Evolutionary conservation across 2,329 filamentous ascomycete species (phyloP).

Genomic region (Aspergillaceae sp.): DNA sequence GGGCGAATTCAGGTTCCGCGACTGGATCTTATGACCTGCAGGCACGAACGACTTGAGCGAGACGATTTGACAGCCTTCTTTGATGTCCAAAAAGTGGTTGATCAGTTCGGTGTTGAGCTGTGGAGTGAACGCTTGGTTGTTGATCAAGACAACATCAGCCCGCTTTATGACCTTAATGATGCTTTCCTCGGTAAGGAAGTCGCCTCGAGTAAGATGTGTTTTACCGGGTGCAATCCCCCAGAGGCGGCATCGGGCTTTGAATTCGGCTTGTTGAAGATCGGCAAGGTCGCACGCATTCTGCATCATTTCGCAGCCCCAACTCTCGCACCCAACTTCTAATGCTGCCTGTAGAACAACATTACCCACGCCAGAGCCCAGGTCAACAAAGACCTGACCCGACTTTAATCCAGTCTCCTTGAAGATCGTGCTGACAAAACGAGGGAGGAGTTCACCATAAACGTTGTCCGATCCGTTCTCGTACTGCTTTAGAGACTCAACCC

Average conservation of each 20-base stretch:
- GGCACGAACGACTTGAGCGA: conserved; percentile 88
- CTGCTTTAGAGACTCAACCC: conserved; percentile 71
- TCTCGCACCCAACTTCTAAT: conserved; percentile 85
- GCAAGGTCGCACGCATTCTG: conserved; percentile 77
- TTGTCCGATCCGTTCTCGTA: conserved; percentile 90
- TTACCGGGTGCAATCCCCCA: conserved; percentile 79
- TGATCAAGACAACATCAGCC: conserved; percentile 93
- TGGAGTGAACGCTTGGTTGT: conserved; percentile 93
- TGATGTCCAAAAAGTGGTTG: conserved; percentile 86
- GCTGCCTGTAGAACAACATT: conserved; percentile 94
- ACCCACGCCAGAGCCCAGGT: conserved; percentile 89
- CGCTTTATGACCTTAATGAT: conserved; percentile 67
- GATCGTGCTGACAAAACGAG: conserved; percentile 74
- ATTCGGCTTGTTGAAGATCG: conserved; percentile 70
- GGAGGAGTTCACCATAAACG: conserved; percentile 86
- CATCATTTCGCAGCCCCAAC: conserved; percentile 97
- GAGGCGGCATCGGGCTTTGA: conserved; percentile 71
- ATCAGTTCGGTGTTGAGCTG: conserved; percentile 76
- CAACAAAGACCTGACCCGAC: conserved; percentile 80
- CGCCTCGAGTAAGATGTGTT: conserved; percentile 71
- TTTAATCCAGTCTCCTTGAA: conserved; percentile 70
- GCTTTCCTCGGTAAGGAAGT: conserved; percentile 66
- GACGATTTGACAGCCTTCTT: conserved; percentile 80
- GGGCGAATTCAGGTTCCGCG: conserved; percentile 68
- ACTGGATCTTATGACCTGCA: conserved; percentile 64